These are phyloP conservation scores for Suillus luteus DNA, from an alignment of 768 basidiomycete species.

Conservation along the genomic window DNA sequence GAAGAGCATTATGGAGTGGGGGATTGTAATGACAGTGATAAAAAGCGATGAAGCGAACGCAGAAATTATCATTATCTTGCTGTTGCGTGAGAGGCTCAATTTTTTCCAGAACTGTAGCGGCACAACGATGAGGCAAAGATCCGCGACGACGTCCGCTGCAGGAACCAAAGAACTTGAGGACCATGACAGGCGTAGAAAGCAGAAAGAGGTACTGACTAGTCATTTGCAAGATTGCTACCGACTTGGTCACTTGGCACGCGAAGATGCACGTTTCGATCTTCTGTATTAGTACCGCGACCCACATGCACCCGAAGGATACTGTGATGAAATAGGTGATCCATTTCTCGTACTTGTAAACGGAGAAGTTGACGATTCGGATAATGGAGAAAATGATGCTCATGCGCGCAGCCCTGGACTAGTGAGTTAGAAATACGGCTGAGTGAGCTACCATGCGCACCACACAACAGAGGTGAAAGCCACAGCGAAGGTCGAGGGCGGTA, in stretches of 20 bases:
- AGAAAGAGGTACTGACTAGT: constrained; percentile 1
- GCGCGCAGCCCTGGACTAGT: constrained; percentile 9
- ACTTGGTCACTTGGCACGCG: background rate
- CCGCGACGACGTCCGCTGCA: constrained; percentile 7
- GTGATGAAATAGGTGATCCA: constrained; percentile 4
- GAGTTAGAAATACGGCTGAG: background rate
- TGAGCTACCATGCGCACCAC: background rate
- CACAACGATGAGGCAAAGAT: background rate
- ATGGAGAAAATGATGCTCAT: constrained; percentile 13
- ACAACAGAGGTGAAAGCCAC: background rate
- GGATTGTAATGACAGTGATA: background rate
- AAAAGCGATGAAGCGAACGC: constrained; percentile 2
- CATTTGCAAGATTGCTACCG: constrained; percentile 1
- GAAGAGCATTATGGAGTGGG: constrained; percentile 3
- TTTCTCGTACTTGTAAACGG: background rate
- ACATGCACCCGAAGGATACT: constrained; percentile 7
- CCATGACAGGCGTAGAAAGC: background rate
- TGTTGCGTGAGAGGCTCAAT: background rate
- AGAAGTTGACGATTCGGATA: background rate
- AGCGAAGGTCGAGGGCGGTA: background rate
- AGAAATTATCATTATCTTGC: constrained; percentile 4
- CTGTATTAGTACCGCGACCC: background rate
- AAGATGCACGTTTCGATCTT: background rate
- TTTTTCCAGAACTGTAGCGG: constrained; percentile 5
- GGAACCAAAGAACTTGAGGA: background rate